These are phyloP conservation scores for Psilocybe cyanescens DNA, from an alignment of 768 basidiomycete species.

Conservation along the genomic window DNA sequence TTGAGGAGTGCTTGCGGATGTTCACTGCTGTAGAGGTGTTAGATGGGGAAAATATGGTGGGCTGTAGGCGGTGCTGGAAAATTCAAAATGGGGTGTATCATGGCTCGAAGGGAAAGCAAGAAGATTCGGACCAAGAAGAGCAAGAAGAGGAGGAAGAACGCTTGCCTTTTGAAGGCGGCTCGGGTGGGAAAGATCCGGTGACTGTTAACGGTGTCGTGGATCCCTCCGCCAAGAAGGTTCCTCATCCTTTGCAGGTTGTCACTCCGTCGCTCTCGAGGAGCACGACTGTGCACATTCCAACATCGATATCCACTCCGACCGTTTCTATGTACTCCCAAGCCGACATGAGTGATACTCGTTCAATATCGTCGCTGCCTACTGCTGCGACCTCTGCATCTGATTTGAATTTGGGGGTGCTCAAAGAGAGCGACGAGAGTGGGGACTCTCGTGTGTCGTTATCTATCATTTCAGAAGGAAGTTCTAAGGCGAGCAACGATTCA, in stretches of 20 bases:
- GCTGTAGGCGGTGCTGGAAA: slow-evolving; percentile 95
- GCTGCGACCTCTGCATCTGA: slow-evolving; percentile 25
- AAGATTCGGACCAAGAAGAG: slow-evolving; percentile 35
- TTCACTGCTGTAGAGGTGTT: slow-evolving; percentile 95
- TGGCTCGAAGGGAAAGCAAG: slow-evolving; percentile 33
- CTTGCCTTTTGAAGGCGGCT: neutral
- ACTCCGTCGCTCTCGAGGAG: slow-evolving; percentile 5
- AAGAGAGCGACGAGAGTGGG: slow-evolving; percentile 5
- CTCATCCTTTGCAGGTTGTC: neutral
- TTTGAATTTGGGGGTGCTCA: slow-evolving; percentile 7
- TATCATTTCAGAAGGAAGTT: slow-evolving; percentile 7
- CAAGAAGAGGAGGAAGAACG: slow-evolving; percentile 19
- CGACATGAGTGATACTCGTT: slow-evolving; percentile 31
- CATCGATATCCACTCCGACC: slow-evolving; percentile 44
- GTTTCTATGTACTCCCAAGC: slow-evolving; percentile 35
- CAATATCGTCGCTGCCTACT: slow-evolving; percentile 44
- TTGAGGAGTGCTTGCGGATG: slow-evolving; percentile 81
- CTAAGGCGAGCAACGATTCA: neutral
- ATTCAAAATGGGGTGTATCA: slow-evolving; percentile 64
- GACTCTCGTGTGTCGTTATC: slow-evolving; percentile 14
- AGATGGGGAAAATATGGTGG: slow-evolving; percentile 94
- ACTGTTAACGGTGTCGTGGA: neutral
- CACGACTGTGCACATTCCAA: slow-evolving; percentile 31
- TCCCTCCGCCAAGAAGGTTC: neutral
- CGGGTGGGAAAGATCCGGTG: neutral